Conservation (phyloP, 345 rosid genomes). For the Eutrema heterophyllum region DNA sequence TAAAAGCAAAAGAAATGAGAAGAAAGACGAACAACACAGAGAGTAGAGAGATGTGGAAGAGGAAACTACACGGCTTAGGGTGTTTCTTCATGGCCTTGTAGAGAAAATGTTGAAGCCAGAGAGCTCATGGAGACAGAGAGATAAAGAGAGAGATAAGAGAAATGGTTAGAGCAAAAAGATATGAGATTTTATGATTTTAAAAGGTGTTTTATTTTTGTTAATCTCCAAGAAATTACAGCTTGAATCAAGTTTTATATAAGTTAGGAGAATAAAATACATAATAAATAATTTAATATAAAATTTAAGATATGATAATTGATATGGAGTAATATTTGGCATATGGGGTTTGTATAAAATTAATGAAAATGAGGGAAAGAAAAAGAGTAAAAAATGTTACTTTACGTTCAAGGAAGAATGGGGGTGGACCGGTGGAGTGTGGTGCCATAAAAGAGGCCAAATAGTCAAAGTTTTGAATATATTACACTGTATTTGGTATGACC, state of each 20-base stretch:
- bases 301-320: background rate
- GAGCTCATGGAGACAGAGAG: slow-evolving; percentile 31
- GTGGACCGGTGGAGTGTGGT: slow-evolving; percentile 15
- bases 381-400: slow-evolving; percentile 43
- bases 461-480: slow-evolving; percentile 45
- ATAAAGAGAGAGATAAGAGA: slow-evolving; percentile 6
- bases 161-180: slow-evolving; percentile 10
- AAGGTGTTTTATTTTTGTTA: background rate
- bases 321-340: background rate
- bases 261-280: slow-evolving; percentile 1
- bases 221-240: slow-evolving; percentile 13
- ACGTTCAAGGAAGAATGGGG: slow-evolving; percentile 54
- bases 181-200: slow-evolving; percentile 9
- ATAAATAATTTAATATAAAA: background rate
- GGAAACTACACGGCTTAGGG: slow-evolving; percentile 18
- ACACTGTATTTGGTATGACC: slow-evolving; percentile 32
- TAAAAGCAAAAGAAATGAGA: slow-evolving; percentile 20
- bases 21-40: slow-evolving; percentile 28
- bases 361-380: slow-evolving; percentile 2
- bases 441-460: slow-evolving; percentile 33
- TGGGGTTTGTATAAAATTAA: slow-evolving; percentile 12
- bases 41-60: slow-evolving; percentile 23
- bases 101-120: slow-evolving; percentile 20
- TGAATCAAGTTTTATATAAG: slow-evolving; percentile 6
- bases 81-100: slow-evolving; percentile 23